Conservation (phyloP, 495 filamentous ascomycete species). For the Xylaria acuta region DNA sequence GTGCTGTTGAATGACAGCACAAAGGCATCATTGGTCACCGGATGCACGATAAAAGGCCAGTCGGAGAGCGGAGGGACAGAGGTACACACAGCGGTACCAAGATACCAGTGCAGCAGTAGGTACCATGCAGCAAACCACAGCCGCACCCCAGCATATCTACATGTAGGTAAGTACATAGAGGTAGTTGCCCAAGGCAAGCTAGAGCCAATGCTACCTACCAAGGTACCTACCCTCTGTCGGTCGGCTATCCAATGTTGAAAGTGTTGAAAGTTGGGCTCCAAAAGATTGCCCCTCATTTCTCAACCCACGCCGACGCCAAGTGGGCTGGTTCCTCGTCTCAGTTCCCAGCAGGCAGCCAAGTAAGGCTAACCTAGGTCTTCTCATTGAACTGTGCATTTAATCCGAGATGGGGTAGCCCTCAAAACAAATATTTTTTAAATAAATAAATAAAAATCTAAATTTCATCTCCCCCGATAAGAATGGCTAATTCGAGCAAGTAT, state of each 20-base stretch:
- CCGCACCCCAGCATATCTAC: not conserved
- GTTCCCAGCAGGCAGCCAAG: conserved; percentile 1
- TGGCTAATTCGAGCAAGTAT: not conserved
- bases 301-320: conserved; percentile 23
- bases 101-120: not conserved
- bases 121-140: conserved; percentile 16
- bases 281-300: conserved; percentile 30
- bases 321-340: conserved; percentile 19
- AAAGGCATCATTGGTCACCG: conserved; percentile 24
- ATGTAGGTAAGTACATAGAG: not conserved
- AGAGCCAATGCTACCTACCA: not conserved
- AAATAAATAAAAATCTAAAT: not conserved
- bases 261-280: conserved; percentile 23
- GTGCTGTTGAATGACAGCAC: conserved; percentile 22
- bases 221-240: not conserved
- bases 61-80: conserved; percentile 14
- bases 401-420: conserved; percentile 1
- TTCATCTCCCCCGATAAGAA: not conserved
- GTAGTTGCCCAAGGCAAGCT: conserved; percentile 3
- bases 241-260: conserved; percentile 4
- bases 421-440: too few relatives aligned
- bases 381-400: conserved; percentile 18
- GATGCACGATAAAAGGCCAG: not conserved
- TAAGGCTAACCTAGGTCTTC: conserved; percentile 13
- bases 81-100: conserved; percentile 7